Percentiles rank a stretch among this genome's conserved stretches.
phyloP scores from a whole-genome alignment of 106 monocot genomes.

The Allium cepa region DNA sequence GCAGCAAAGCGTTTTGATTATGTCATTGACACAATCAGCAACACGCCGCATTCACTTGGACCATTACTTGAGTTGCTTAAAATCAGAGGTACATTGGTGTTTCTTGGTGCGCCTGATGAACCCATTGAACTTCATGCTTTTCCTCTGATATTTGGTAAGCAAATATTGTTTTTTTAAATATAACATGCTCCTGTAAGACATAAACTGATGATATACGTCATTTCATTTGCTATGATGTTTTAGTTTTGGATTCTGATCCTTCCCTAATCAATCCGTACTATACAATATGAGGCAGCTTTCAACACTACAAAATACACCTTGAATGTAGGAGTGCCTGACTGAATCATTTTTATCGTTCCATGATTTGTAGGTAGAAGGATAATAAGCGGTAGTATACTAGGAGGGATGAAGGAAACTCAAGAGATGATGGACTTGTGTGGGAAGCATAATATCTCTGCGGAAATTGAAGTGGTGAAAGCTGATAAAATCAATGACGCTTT shows the following conservation, averaged over 20 bases:
- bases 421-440: slow-evolving; percentile 87
- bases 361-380: not conserved
- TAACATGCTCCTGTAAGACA: no score
- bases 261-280: not conserved
- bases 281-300: slow-evolving; percentile 6
- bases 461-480: slow-evolving; percentile 51
- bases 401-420: slow-evolving; percentile 86
- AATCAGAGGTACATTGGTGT: slow-evolving; percentile 38
- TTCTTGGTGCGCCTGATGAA: slow-evolving; percentile 56
- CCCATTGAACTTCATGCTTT: slow-evolving; percentile 60
- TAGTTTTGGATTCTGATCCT: not conserved
- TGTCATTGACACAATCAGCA: slow-evolving; percentile 54
- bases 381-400: slow-evolving; percentile 49
- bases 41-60: slow-evolving; percentile 44
- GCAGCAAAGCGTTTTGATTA: slow-evolving; percentile 39
- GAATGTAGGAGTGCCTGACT: no score
- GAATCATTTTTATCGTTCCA: no score
- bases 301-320: no score
- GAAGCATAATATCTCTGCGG: slow-evolving; percentile 65
- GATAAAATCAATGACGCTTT: slow-evolving; percentile 61
- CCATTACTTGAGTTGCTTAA: slow-evolving; percentile 54
- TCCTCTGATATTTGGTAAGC: slow-evolving; percentile 58
- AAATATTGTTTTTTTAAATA: not conserved
- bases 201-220: no score
- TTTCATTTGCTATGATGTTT: no score